phyloP scores from a whole-genome alignment of 2,329 filamentous ascomycete species.

The Xylaria sp. region DNA sequence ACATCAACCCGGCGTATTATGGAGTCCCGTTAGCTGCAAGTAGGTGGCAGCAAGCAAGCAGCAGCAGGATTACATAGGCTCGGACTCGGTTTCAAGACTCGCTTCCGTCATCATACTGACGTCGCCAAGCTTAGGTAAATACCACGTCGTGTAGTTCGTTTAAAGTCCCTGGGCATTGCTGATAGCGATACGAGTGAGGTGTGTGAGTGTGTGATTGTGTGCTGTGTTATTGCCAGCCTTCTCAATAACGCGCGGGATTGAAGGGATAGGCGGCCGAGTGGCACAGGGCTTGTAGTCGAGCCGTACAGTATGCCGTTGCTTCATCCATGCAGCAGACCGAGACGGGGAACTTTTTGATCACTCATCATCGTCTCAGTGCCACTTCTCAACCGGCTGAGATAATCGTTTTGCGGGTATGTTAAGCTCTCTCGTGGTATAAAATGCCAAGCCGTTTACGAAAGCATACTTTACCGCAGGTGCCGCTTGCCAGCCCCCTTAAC shows the following conservation, averaged over 20 bases:
- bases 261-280: constrained; percentile 23
- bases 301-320: background rate
- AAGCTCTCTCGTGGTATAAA: constrained; percentile 2
- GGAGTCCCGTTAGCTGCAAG: constrained; percentile 32
- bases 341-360: background rate
- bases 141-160: background rate
- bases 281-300: constrained; percentile 23
- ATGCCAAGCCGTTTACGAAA: constrained; percentile 14
- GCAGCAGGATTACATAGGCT: constrained; percentile 5
- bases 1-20: constrained; percentile 31
- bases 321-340: constrained; percentile 22
- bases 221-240: constrained; percentile 21
- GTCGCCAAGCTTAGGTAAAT: constrained; percentile 18
- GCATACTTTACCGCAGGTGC: constrained; percentile 14
- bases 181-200: constrained; percentile 31
- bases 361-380: background rate
- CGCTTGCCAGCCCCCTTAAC: background rate
- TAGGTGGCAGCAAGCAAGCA: constrained; percentile 2
- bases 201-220: background rate
- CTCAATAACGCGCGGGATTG: constrained; percentile 11
- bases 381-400: background rate
- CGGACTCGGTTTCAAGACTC: constrained; percentile 3
- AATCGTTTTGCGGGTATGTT: constrained; percentile 3
- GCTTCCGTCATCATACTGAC: constrained; percentile 30
- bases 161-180: constrained; percentile 5